Evolutionary conservation across 1,284 basidiomycete genomes (phyloP), one percentile per base, ranked within the genome.

Genomic region (Singerocomus inundabilis): DNA sequence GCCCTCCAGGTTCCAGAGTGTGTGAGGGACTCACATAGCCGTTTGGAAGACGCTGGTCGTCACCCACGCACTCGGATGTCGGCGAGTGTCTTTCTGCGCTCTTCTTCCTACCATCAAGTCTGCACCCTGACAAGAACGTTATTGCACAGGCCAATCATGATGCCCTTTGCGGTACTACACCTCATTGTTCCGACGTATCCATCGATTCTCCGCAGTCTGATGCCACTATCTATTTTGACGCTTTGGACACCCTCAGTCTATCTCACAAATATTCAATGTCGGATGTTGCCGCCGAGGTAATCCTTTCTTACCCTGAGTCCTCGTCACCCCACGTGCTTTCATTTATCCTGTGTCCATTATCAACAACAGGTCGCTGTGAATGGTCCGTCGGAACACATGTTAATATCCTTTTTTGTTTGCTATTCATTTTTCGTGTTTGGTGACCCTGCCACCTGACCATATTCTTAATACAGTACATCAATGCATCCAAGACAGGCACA

Each of bases 151-250:
- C 35, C 38, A n/a, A n/a, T n/a, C n/a, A n/a, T n/a, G 49, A 56
- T 38, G 41, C 44, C 34, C 35, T 31, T 38, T 29, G 35, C n/a
- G 10, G 29, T 29, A 15, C 34, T 4, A 43, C n/a, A 28, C 18
- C 30, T n/a, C 11, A 15, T 41, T 46, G 41, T 46, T 51, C 25
- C 26, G 47, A 53, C 29, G 26, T 41, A 4, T 13, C 9, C 16
- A 35, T 31, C 2, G 43, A 41, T 33, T 53, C 48, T 31, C 42
- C 51, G 5, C 16, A 18, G 15, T 63, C 65, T 1, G 37, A 46
- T 21, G 39, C 32, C 25, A 64, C 61, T 1, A 28, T 64, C 18
- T 60, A 64, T 40, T 66, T 62, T 47, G 54, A 61, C 21, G 57
- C 61, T 21, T 10, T 64, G 34, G 61, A 62, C 8, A 46, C 48